Conservation (phyloP, 257 asterid species). For the Ligustrum vulgare region DNA sequence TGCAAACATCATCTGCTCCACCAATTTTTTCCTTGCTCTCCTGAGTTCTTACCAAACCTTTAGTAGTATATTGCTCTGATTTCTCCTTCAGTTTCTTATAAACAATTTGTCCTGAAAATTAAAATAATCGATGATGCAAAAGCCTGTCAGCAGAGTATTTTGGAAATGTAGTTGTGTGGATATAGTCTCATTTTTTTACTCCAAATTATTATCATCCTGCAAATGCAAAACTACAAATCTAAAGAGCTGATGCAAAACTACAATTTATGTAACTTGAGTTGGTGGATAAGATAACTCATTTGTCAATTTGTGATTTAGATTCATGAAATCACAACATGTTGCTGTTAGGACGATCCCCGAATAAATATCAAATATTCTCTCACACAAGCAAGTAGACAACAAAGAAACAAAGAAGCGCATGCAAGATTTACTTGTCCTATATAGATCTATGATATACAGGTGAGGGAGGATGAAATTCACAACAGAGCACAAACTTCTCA, state of each 20-base stretch:
- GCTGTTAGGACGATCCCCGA: background rate
- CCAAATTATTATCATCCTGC: background rate
- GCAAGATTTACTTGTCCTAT: background rate
- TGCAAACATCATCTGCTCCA: conserved; percentile 74
- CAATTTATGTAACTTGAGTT: background rate
- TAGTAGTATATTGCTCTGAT: conserved; percentile 47
- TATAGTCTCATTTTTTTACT: background rate
- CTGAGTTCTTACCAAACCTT: conserved; percentile 80
- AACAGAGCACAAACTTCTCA: background rate
- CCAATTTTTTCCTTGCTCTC: conserved; percentile 89
- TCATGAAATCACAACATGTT: background rate
- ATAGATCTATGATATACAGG: background rate
- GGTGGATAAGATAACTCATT: background rate
- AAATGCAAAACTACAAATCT: background rate
- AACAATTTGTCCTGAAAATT: conserved; percentile 67
- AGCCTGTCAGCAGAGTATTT: background rate
- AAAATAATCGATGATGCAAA: conserved; percentile 6
- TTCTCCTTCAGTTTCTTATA: conserved; percentile 89
- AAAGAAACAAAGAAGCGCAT: background rate
- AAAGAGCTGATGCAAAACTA: background rate
- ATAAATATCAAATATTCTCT: too few species aligned
- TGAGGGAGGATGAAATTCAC: background rate
- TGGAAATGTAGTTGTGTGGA: background rate
- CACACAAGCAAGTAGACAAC: background rate
- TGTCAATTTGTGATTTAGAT: background rate